phyloP scores from a whole-genome alignment of 164 flowering plant genomes.

The Vitis labrusca region DNA sequence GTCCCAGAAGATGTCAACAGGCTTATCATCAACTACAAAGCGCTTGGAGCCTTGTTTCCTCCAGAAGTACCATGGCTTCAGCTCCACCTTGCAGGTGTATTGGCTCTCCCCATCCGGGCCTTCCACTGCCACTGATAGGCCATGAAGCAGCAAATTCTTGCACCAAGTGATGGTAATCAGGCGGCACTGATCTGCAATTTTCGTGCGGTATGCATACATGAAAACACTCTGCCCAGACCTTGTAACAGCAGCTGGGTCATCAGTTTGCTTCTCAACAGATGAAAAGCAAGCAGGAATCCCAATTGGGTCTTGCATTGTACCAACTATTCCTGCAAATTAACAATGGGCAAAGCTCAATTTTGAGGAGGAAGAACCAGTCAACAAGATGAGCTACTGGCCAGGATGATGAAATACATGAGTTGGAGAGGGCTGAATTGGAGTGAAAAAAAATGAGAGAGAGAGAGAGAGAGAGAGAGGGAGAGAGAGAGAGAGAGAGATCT shows the following conservation, averaged over 20 bases:
- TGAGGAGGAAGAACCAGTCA: not conserved
- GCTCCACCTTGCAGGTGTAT: constrained; percentile 62
- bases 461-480: not conserved
- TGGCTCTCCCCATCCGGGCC: constrained; percentile 41
- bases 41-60: constrained; percentile 61
- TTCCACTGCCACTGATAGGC: constrained; percentile 60
- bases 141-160: constrained; percentile 64
- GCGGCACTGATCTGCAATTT: constrained; percentile 50
- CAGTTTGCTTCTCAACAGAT: constrained; percentile 41
- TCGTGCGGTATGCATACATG: constrained; percentile 34
- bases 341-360: not conserved
- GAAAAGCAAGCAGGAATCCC: constrained; percentile 75
- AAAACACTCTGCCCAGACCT: constrained; percentile 58
- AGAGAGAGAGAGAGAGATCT: constrained; percentile 23
- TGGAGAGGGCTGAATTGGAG: constrained; percentile 1
- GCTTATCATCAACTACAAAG: constrained; percentile 40
- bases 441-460: not conserved
- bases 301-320: constrained; percentile 62
- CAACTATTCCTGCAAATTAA: not conserved
- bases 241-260: constrained; percentile 47
- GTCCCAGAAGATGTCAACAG: constrained; percentile 64
- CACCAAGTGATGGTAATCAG: constrained; percentile 74
- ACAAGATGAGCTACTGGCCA: constrained; percentile 4
- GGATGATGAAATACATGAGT: no score
- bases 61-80: constrained; percentile 77